Evolutionary conservation across 176 grass and related monocot genomes (phyloP).

Genomic region (Urochloa ruziziensis): DNA sequence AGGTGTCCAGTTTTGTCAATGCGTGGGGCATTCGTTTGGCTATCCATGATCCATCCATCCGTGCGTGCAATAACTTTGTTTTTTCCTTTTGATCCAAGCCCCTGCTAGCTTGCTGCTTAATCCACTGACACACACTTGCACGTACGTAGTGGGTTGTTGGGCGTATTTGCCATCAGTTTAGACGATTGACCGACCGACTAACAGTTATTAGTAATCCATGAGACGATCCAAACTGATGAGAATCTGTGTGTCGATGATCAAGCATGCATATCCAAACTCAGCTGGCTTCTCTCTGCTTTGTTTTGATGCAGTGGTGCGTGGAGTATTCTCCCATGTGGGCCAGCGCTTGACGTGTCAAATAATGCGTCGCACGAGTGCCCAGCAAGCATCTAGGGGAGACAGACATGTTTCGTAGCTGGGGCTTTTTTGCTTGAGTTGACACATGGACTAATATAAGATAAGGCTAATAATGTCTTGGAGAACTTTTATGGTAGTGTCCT

Average conservation of each 20-base stretch:
- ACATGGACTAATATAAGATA: neutral
- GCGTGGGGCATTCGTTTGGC: neutral
- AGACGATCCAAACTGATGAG: neutral
- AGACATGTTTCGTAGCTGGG: neutral
- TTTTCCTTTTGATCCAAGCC: neutral
- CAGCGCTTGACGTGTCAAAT: slow-evolving; percentile 19
- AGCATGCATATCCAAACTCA: neutral
- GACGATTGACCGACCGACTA: neutral
- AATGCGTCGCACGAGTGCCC: slow-evolving; percentile 29
- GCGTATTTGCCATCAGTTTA: slow-evolving; percentile 4
- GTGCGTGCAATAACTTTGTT: neutral
- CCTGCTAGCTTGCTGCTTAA: neutral
- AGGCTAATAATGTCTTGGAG: neutral
- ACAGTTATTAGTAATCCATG: neutral
- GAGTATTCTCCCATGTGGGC: neutral
- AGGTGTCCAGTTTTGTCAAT: slow-evolving; percentile 27
- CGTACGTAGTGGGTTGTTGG: slow-evolving; percentile 42
- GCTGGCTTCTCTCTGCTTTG: neutral
- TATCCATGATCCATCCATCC: too few relatives aligned
- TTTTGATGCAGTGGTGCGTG: neutral
- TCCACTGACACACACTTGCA: neutral
- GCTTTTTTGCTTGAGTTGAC: slow-evolving; percentile 8
- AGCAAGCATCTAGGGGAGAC: slow-evolving; percentile 8
- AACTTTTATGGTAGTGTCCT: neutral
- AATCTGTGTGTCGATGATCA: neutral